Conservation (phyloP, 257 asterid species). For the Galeopsis tetrahit region DNA sequence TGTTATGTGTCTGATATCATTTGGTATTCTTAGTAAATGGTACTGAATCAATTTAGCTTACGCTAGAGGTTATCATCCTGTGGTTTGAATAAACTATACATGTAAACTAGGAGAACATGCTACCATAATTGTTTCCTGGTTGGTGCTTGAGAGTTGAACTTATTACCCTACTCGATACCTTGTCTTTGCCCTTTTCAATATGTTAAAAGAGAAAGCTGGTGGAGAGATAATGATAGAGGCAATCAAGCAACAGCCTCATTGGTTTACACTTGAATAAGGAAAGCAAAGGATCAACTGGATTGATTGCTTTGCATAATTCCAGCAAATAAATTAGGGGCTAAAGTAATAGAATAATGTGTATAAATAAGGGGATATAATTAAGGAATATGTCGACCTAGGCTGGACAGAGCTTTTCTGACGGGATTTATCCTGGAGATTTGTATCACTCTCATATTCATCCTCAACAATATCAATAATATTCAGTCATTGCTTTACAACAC, state of each 20-base stretch:
- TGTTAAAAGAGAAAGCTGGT: background rate
- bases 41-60: background rate
- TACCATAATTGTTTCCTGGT: slow-evolving; percentile 1
- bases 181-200: background rate
- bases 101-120: slow-evolving; percentile 2
- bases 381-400: background rate
- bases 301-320: background rate
- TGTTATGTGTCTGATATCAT: background rate
- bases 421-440: background rate
- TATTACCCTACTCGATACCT: background rate
- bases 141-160: slow-evolving; percentile 15
- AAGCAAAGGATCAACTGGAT: background rate
- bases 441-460: background rate
- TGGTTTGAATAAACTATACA: slow-evolving; percentile 18
- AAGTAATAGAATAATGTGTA: background rate
- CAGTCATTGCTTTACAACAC: background rate
- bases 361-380: background rate
- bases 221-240: background rate
- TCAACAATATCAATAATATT: too few relatives aligned
- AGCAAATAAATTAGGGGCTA: background rate
- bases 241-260: background rate
- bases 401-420: background rate
- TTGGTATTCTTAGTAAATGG: slow-evolving; percentile 23
- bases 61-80: slow-evolving; percentile 6
- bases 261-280: background rate